A percentile compares a stretch with the other conserved stretches of the same genome.
Conservation (phyloP, 2,329 filamentous ascomycete genomes). For the Alternaria sp. region DNA sequence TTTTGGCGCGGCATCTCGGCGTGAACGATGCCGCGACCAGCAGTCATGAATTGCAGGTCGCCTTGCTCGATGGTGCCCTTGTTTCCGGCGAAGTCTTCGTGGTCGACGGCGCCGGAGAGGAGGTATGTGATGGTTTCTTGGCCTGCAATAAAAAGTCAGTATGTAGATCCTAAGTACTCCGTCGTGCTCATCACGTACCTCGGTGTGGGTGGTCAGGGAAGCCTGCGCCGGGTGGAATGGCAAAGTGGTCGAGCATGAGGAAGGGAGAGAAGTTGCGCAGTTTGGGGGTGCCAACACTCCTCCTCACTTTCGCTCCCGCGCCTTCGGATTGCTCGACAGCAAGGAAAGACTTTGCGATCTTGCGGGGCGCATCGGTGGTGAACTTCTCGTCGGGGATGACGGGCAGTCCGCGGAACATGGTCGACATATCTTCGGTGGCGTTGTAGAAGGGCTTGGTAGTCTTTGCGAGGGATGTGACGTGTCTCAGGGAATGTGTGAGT, state of each 20-base stretch:
- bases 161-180: too few relatives aligned
- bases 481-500: conserved; percentile 40
- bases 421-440: conserved; percentile 40
- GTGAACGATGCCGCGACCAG: conserved; percentile 88
- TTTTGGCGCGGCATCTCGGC: conserved; percentile 91
- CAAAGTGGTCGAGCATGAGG: conserved; percentile 93
- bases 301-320: conserved; percentile 82
- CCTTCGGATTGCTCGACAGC: conserved; percentile 88
- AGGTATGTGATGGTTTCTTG: conserved; percentile 93
- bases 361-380: conserved; percentile 62
- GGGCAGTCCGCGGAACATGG: conserved; percentile 55
- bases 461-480: conserved; percentile 32
- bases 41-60: conserved; percentile 99
- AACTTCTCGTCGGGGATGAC: conserved; percentile 52
- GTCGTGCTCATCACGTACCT: conserved; percentile 51
- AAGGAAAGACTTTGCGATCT: conserved; percentile 82
- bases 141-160: background rate
- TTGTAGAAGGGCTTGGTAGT: conserved; percentile 24
- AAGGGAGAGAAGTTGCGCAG: conserved; percentile 90
- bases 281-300: conserved; percentile 83
- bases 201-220: conserved; percentile 88
- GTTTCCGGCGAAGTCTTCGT: conserved; percentile 90
- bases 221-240: conserved; percentile 77
- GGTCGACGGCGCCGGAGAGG: conserved; percentile 82
- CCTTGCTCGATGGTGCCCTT: conserved; percentile 81